Base-by-base conservation (phyloP, 2,329 filamentous ascomycete species). In the Penicillium sp. region DNA sequence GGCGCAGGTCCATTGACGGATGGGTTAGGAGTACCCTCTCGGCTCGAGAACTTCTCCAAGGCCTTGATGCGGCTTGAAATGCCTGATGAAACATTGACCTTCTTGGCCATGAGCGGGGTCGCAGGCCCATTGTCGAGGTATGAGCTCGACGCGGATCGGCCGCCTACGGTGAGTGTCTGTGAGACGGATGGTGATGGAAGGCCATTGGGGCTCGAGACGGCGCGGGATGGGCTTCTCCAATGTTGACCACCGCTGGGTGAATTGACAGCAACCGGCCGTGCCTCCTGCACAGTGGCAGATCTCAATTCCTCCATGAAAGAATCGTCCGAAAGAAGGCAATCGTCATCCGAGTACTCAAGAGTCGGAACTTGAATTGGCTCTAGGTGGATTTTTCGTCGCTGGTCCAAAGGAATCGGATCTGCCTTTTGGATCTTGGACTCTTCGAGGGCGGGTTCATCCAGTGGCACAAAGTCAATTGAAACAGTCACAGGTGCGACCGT, bases 1-100 rank as follows among this genome's bases (percentile, higher is more conserved):
- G 85, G 80, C 6, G 80, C 79, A 3, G 82, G 78, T 24, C 74
- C 57, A 63, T 68, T 58, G 59, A 67, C 60, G 63, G 53, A 53
- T 29, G 67, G 53, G 68, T 53, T 61, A 10, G 71, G 64, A 45
- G 73, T 60, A 63, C 74, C 66, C 56, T 71, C 65, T 75, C 57
- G 87, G 82, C 63, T 79, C 3, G 81, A 81, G 54, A 95, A 82
- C 73, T 91, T 93, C 70, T 96, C 90, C 52, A 99, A 80, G 7
- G 93, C 92, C 74, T 96, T 96, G 73, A 98, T 98, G 43, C 95
- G 88, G 72, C 93, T 91, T 3, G 93, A 96, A 59, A 99, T 97
- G 64, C 91, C 92, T 9, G 90, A 92, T 8, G 91, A 93, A 24
- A 98, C 84, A 67, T 90, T 95, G 63, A 88, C 82, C 72, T 93